phyloP scores from a whole-genome alignment of 2,329 filamentous ascomycete species.

The Knoxdaviesia proteae region DNA sequence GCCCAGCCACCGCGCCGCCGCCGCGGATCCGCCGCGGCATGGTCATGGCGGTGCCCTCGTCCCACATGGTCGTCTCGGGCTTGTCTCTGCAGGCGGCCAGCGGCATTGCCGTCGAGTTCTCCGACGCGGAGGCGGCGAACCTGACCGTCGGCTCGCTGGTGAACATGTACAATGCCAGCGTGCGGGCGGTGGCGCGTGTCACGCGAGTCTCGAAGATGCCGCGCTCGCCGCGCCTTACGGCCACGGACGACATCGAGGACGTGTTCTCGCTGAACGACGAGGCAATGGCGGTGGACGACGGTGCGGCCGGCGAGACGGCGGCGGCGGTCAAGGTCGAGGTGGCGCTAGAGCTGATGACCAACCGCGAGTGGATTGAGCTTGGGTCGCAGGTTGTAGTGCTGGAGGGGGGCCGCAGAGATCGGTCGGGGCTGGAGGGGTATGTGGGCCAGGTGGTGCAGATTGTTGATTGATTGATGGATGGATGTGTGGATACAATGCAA shows the following conservation, averaged over 20 bases:
- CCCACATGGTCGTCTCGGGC: slow-evolving; percentile 33
- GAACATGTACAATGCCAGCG: slow-evolving; percentile 72
- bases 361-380: slow-evolving; percentile 52
- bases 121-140: slow-evolving; percentile 36
- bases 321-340: slow-evolving; percentile 23
- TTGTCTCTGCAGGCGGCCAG: slow-evolving; percentile 42
- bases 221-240: slow-evolving; percentile 6
- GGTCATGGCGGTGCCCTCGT: slow-evolving; percentile 47
- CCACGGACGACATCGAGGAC: slow-evolving; percentile 24
- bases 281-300: slow-evolving; percentile 14
- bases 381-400: slow-evolving; percentile 51
- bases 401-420: slow-evolving; percentile 48
- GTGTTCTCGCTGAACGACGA: slow-evolving; percentile 37
- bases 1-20: slow-evolving; percentile 6
- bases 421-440: slow-evolving; percentile 48
- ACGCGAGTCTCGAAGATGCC: slow-evolving; percentile 24
- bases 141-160: slow-evolving; percentile 49
- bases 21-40: slow-evolving; percentile 55
- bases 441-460: slow-evolving; percentile 47
- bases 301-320: slow-evolving; percentile 5
- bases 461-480: slow-evolving; percentile 21
- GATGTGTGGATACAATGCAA: slow-evolving; percentile 1
- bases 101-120: slow-evolving; percentile 52
- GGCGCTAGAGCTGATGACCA: slow-evolving; percentile 45
- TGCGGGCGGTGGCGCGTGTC: slow-evolving; percentile 63